Base-by-base conservation (phyloP, 371 early-diverging fungal species). In the Mucor indicus region DNA sequence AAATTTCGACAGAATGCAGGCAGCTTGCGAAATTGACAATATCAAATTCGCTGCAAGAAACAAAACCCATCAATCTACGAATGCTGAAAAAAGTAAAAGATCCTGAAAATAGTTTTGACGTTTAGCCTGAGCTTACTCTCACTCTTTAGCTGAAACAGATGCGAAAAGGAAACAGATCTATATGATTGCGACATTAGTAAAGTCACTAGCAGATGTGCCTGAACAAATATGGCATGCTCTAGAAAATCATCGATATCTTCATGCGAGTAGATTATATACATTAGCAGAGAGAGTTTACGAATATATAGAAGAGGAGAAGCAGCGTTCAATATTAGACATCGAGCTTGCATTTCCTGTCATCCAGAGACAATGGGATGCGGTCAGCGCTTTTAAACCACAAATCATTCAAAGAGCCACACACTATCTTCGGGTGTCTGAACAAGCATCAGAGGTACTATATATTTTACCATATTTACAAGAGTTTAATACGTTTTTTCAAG, bases 151-250 rank as follows among this genome's bases (percentile, higher is more conserved):
- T 37, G 31, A 35, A 21, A 24, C 66, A 75, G 87, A 83, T 53
- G 74, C 76, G 13, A 75, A 72, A 48, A 81, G 79, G 38, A 62
- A 64, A 44, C 53, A 74, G 8, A 30, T 89, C 4, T 90, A 88
- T 53, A 66, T 84, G 0, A 69, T 86, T 22, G 91, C 90, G 6
- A 85, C 91, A 1, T 79, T 89, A 48, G 84, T 91, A 39, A 90
- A 90, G 50, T 72, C 90, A n/a, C 53, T 92, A 23, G 91, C 88
- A 0, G 89, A 90, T 65, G 89, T 88, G 11, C 91, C 93, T 6
- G 91, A 92, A 46, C 91, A 92, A 85, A 90, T 90, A 16, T 90
- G 91, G 91, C 78, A 82, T 37, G 81, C 90, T 4, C 57, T 90
- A 33, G 93, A 91, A 59, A 64, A 67, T 39, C 77, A 87, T 47